Evolutionary conservation across 305 asterid genomes (phyloP).

Genomic region (Fraxinus xanthoxyloides): DNA sequence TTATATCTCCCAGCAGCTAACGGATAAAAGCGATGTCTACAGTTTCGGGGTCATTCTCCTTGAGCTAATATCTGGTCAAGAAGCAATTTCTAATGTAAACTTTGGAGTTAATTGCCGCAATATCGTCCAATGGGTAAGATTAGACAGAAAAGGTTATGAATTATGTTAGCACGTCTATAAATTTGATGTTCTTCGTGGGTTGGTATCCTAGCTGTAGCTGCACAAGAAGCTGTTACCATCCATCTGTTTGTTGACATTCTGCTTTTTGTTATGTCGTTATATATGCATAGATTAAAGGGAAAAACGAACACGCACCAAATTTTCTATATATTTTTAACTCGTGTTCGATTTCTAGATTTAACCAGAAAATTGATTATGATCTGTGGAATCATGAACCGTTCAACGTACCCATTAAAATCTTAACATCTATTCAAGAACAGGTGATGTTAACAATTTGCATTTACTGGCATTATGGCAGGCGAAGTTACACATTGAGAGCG

Average conservation of each 20-base stretch:
- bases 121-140: slow-evolving; percentile 92
- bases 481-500: slow-evolving; percentile 83
- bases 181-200: neutral
- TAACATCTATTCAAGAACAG: neutral
- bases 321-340: neutral
- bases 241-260: neutral
- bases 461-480: slow-evolving; percentile 46
- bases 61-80: slow-evolving; percentile 95
- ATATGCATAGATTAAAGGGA: neutral
- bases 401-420: neutral
- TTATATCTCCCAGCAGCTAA: slow-evolving; percentile 93
- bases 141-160: neutral
- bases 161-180: neutral
- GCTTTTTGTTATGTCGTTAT: neutral
- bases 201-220: neutral
- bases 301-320: neutral
- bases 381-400: neutral
- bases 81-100: slow-evolving; percentile 91
- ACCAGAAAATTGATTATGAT: neutral
- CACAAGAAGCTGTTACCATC: neutral
- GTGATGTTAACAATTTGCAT: neutral
- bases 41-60: slow-evolving; percentile 95
- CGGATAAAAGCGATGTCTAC: slow-evolving; percentile 92
- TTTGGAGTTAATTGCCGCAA: slow-evolving; percentile 87
- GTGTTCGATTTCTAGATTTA: neutral